phyloP scores from a whole-genome alignment of 306 rosid species.

The Rosa multiflora region DNA sequence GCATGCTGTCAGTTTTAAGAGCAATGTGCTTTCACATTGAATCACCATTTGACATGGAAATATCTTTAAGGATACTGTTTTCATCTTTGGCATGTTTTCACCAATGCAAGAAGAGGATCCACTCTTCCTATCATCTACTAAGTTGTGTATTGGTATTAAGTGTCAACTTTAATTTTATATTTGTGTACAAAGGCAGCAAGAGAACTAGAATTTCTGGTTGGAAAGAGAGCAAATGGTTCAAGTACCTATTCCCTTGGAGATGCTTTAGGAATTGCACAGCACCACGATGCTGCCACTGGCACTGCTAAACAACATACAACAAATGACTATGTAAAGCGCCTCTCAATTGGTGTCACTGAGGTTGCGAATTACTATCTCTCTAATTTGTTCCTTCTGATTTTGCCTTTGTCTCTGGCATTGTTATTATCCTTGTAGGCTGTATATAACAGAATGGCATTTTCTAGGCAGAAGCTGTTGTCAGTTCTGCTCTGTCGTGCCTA shows the following conservation, averaged over 20 bases:
- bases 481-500: constrained; percentile 67
- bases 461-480: constrained; percentile 74
- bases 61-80: neutral
- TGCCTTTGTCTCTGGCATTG: constrained; percentile 5
- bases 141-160: neutral
- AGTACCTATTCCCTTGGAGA: constrained; percentile 59
- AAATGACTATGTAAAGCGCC: constrained; percentile 76
- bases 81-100: neutral
- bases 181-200: constrained; percentile 58
- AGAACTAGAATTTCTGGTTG: constrained; percentile 66
- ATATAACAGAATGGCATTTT: constrained; percentile 16
- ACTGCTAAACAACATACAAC: constrained; percentile 90
- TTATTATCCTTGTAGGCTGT: constrained; percentile 4
- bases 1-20: neutral
- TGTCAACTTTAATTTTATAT: neutral
- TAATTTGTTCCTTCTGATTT: neutral
- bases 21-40: neutral
- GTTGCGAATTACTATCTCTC: constrained; percentile 35
- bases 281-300: constrained; percentile 85
- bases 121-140: neutral
- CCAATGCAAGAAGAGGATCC: neutral
- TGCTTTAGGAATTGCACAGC: constrained; percentile 83
- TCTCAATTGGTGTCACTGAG: constrained; percentile 72
- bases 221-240: constrained; percentile 36
- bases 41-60: neutral